phyloP scores from a whole-genome alignment of 2,329 filamentous ascomycete species.

The Hypoxylon sp. region DNA sequence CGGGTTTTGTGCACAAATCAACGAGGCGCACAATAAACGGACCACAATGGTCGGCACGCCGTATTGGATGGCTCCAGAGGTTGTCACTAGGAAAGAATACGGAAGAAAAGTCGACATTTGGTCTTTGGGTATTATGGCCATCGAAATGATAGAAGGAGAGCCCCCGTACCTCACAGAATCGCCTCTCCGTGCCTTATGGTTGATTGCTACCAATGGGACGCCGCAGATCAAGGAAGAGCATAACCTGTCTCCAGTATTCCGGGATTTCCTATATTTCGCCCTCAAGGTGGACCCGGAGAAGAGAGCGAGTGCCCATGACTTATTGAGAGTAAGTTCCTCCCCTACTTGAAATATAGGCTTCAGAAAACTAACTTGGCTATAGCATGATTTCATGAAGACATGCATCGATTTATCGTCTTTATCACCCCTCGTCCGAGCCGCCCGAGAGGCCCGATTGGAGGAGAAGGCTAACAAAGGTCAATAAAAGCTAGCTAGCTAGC shows the following conservation, averaged over 20 bases:
- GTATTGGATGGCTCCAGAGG: conserved; percentile 99
- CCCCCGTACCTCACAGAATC: conserved; percentile 97
- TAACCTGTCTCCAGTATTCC: conserved; percentile 82
- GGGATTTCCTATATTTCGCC: conserved; percentile 91
- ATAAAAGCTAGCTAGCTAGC: conserved; percentile 39
- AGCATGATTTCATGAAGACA: conserved; percentile 85
- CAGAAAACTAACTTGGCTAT: conserved; percentile 41
- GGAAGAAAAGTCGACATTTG: conserved; percentile 98
- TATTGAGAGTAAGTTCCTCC: conserved; percentile 79
- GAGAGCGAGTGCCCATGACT: conserved; percentile 91
- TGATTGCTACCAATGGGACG: conserved; percentile 97
- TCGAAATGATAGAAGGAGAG: conserved; percentile 99
- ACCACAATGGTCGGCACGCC: conserved; percentile 99
- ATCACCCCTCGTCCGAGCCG: conserved; percentile 87
- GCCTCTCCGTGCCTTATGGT: conserved; percentile 88
- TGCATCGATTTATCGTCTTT: conserved; percentile 81
- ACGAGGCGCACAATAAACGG: conserved; percentile 95
- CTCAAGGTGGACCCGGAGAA: conserved; percentile 98
- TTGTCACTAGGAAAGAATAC: conserved; percentile 97
- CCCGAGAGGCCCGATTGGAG: conserved; percentile 84
- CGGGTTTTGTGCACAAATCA: conserved; percentile 98
- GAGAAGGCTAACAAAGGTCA: conserved; percentile 80
- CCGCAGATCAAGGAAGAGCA: conserved; percentile 95
- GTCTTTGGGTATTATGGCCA: conserved; percentile 99
- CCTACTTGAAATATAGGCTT: conserved; percentile 26